These are phyloP conservation scores for Melampsora larici-populina DNA, from an alignment of 1,284 basidiomycete genomes.

Conservation along the genomic window DNA sequence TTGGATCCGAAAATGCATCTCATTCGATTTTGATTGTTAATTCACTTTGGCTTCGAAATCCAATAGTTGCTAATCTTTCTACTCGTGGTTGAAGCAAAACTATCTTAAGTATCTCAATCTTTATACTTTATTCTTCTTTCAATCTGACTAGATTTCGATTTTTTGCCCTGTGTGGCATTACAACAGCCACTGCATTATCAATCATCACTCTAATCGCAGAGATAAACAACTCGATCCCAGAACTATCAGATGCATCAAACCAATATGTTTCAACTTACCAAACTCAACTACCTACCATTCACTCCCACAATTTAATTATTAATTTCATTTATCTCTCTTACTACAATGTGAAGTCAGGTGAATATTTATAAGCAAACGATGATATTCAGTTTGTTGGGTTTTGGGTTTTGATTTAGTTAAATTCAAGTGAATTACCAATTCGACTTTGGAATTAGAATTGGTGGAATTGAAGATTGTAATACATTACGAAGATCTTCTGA, in stretches of 20 bases:
- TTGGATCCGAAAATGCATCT: conserved; percentile 42
- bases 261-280: conserved; percentile 8
- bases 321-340: conserved; percentile 42
- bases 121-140: conserved; percentile 53
- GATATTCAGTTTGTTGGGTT: conserved; percentile 38
- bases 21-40: conserved; percentile 53
- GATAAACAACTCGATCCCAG: conserved; percentile 13
- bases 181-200: conserved; percentile 29
- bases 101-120: conserved; percentile 73
- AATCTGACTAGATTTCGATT: neutral
- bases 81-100: conserved; percentile 94
- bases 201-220: conserved; percentile 30
- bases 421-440: conserved; percentile 22
- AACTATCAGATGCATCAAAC: conserved; percentile 9
- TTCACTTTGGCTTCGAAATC: conserved; percentile 79
- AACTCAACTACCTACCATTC: conserved; percentile 7
- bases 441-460: conserved; percentile 5
- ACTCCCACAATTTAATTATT: neutral
- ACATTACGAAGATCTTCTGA: conserved; percentile 35
- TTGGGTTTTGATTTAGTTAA: conserved; percentile 37
- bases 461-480: neutral
- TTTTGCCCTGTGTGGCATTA: neutral
- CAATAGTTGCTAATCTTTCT: conserved; percentile 90
- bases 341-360: conserved; percentile 16
- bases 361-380: conserved; percentile 32